Base-by-base conservation (phyloP, 176 grass and related monocot species). In the Lolium perenne region DNA sequence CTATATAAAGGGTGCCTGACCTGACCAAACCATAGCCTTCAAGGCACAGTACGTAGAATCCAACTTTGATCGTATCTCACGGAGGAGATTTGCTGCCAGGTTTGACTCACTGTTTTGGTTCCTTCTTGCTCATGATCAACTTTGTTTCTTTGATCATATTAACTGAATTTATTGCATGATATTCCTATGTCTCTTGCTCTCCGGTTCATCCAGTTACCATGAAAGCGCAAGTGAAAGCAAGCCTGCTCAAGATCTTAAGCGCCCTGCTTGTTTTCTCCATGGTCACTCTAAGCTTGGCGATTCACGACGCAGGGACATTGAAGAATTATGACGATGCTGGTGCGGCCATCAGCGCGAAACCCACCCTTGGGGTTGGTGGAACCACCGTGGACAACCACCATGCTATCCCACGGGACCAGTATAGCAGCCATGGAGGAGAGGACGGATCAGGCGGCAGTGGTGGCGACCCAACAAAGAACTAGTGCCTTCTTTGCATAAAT, bases 321-420 rank as follows among this genome's bases (percentile, higher is more conserved):
- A 32, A 43, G 59, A 67, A 74, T 4, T 17, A 54, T 7, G 71
- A 15, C 0, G 15, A 16, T 2, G 20, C 38, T 0, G 25, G 1
- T 0, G 69, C 8, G 20, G 5, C 7, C 12, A 38, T 51, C 11
- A 41, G 4, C 4, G 0, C 1, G 20, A 80, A 84, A 74, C 16
- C 53, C 3, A 84, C 10, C 8, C 76, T 87, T 7, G 85, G 68
- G 2, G n/a, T 43, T 1, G 50, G 76, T 4, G 67, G 75, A 23
- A 84, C 76, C 15, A 51, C 75, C 1, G 85, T 91, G 7, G 81
- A 91, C 80, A 91, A 91, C 50, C 80, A 91, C 89, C 89, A 91
- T 69, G 89, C 89, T 3, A 87, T 87, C 47, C 89, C 89, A 20
- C 85, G 89, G 5, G 85, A 84, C 63, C 89, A 91, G 76, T 91